phyloP scores from a whole-genome alignment of 345 rosid genomes.

The Boechera stricta region DNA sequence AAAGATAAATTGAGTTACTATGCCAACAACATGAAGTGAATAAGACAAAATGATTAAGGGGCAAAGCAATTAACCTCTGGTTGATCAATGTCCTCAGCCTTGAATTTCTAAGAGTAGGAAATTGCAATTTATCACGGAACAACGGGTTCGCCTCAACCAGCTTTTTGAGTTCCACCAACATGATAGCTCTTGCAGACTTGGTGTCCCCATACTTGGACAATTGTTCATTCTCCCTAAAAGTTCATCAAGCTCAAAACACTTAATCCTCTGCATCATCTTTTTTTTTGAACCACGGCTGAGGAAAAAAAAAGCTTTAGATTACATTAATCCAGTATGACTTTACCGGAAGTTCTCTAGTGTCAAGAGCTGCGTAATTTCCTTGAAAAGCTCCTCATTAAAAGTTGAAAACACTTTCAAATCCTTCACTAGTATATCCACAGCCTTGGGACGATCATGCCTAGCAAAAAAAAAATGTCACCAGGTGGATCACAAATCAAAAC shows the following conservation, averaged over 20 bases:
- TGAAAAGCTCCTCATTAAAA: conserved; percentile 94
- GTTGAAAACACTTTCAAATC: conserved; percentile 98
- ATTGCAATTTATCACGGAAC: conserved; percentile 95
- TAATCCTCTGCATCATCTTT: conserved; percentile 32
- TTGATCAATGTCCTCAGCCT: conserved; percentile 92
- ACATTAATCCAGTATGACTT: neutral
- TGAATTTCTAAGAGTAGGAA: conserved; percentile 88
- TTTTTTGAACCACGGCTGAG: neutral
- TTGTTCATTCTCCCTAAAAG: conserved; percentile 91
- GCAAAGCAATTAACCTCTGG: conserved; percentile 64
- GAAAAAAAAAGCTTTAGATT: neutral
- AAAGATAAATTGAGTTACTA: conserved; percentile 30
- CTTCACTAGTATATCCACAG: conserved; percentile 92
- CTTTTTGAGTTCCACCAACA: conserved; percentile 97
- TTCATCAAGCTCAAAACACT: conserved; percentile 20
- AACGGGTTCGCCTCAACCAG: conserved; percentile 97
- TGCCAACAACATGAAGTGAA: conserved; percentile 5
- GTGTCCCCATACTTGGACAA: conserved; percentile 97
- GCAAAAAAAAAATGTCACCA: neutral
- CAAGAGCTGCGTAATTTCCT: conserved; percentile 92
- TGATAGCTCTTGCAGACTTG: conserved; percentile 94
- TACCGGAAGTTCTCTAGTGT: conserved; percentile 96
- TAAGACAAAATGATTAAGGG: conserved; percentile 18
- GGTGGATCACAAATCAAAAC: conserved; percentile 30
- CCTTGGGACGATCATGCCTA: conserved; percentile 97